phyloP scores from a whole-genome alignment of 805 yeast genomes.

The Candida qinlingensis region DNA sequence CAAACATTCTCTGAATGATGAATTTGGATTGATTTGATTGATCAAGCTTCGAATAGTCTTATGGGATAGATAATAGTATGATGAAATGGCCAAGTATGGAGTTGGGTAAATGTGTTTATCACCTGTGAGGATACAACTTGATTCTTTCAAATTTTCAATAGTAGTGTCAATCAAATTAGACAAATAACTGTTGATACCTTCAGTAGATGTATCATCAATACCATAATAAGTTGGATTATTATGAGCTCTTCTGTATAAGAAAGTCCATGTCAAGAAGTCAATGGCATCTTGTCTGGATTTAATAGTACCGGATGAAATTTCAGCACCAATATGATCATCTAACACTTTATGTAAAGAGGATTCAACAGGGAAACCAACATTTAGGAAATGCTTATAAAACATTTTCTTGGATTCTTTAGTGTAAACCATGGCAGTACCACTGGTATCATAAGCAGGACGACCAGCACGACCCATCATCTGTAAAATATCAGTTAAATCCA shows the following conservation, averaged over 20 bases:
- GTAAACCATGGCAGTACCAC: constrained; percentile 88
- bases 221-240: constrained; percentile 92
- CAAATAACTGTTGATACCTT: constrained; percentile 77
- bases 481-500: constrained; percentile 92
- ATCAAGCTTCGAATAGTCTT: constrained; percentile 73
- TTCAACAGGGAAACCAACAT: constrained; percentile 96
- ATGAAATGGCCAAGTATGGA: constrained; percentile 76
- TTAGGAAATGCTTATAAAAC: constrained; percentile 78
- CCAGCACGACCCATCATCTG: constrained; percentile 99
- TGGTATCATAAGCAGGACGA: constrained; percentile 90
- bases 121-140: constrained; percentile 60
- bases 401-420: constrained; percentile 78
- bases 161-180: constrained; percentile 64
- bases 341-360: constrained; percentile 71
- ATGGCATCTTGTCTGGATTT: constrained; percentile 91
- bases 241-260: constrained; percentile 86
- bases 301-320: constrained; percentile 91
- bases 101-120: constrained; percentile 53
- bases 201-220: constrained; percentile 66
- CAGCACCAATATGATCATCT: constrained; percentile 93
- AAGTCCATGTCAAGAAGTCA: constrained; percentile 94
- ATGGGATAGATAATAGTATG: constrained; percentile 91
- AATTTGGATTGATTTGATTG: constrained; percentile 39
- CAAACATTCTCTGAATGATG: constrained; percentile 62
- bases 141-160: constrained; percentile 59